Base-by-base conservation (phyloP, 768 basidiomycete species). In the Crassisporium funariophilum region DNA sequence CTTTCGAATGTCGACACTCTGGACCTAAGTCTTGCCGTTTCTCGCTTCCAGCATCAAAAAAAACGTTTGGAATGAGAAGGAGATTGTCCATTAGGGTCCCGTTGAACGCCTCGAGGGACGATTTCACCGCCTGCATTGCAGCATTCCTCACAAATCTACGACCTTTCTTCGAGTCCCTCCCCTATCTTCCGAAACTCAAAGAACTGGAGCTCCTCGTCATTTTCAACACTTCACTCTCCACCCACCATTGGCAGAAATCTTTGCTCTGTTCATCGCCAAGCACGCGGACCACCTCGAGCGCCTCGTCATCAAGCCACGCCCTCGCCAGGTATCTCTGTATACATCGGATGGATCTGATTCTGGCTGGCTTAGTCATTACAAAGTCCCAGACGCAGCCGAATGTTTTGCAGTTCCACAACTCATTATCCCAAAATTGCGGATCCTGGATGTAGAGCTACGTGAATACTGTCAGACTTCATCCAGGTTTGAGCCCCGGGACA, bases 1-100 rank as follows among this genome's bases (percentile, higher is more conserved):
- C 41, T 63, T n/a, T 44, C 46, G 11, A 54, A 52, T 34, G 34
- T 56, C 5, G 47, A 49, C n/a, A n/a, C n/a, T n/a, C 38, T 56
- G 42, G 42, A 50, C 25, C 16, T 56, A 11, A 45, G 35, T 15
- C 31, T 56, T 4, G 44, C 55, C 5, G 36, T 38, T 7, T 50
- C 38, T 21, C 51, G 51, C 11, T 25, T 44, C 16, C 16, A 12
- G 3, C 29, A 49, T 10, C n/a, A n/a, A n/a, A n/a, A n/a, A n/a
- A n/a, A n/a, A n/a, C n/a, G 33, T 13, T 24, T n/a, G 19, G 5
- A 15, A 33, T 9, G 40, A 47, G 4, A 53, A 49, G 45, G 15
- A 31, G 13, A 3, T 22, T 21, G 52, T 46, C 10, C 44, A 23
- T 1, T 13, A 44, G 19, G 38, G 42, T 15, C 34, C 53, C 10